These are phyloP conservation scores for Musa schizocarpa DNA, from an alignment of 176 grass and related monocot species.

Conservation along the genomic window DNA sequence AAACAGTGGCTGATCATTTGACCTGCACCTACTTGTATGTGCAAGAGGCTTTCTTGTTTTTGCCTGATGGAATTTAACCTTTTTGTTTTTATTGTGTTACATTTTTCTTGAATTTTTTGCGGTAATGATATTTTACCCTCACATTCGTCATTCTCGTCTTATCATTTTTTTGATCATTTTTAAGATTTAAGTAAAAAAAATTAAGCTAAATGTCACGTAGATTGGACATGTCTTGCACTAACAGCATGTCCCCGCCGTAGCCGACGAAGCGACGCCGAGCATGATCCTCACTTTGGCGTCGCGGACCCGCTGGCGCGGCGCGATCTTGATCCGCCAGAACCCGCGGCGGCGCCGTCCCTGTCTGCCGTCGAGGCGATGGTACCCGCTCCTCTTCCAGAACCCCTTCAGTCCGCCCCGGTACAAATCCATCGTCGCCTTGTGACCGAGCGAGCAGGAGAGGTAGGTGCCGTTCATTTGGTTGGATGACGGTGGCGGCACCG, in stretches of 20 bases:
- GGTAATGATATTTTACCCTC: too few relatives aligned
- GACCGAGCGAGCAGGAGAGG: not conserved
- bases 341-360: not conserved
- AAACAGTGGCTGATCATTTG: too few relatives aligned
- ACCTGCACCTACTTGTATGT: too few relatives aligned
- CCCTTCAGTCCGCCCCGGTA: slow-evolving; percentile 12
- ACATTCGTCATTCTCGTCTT: too few relatives aligned
- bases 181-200: too few relatives aligned
- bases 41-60: too few relatives aligned
- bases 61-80: too few relatives aligned
- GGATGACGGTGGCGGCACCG: not conserved
- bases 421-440: not conserved
- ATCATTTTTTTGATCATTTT: too few relatives aligned
- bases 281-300: slow-evolving; percentile 61
- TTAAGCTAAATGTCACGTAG: too few relatives aligned
- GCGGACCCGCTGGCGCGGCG: slow-evolving; percentile 19
- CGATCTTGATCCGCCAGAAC: slow-evolving; percentile 19
- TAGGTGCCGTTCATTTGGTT: not conserved
- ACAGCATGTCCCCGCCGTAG: not conserved
- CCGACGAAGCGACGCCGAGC: slow-evolving; percentile 12
- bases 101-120: too few relatives aligned
- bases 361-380: not conserved
- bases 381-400: slow-evolving; percentile 22
- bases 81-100: too few relatives aligned
- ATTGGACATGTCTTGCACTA: too few relatives aligned